Percentiles rank a stretch among this genome's conserved stretches.
Evolutionary conservation across 495 filamentous ascomycete genomes (phyloP).

Genomic region (Penicillium tannophilum): DNA sequence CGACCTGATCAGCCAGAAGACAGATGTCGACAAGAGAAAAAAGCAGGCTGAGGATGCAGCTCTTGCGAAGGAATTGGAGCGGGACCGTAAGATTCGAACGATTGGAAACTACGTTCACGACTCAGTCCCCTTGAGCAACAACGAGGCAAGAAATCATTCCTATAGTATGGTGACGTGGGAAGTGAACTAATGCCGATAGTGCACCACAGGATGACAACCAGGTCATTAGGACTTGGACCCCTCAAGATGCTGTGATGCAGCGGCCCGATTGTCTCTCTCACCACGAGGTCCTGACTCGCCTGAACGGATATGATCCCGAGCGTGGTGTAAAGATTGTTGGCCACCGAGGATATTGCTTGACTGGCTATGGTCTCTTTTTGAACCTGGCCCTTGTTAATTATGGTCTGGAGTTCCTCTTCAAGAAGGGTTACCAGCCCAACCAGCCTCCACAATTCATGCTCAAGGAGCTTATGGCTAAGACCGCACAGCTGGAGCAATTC

Average conservation of each 20-base stretch:
- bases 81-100: constrained; percentile 76
- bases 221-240: constrained; percentile 75
- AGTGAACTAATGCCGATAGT: neutral
- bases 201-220: constrained; percentile 71
- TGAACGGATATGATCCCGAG: constrained; percentile 93
- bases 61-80: constrained; percentile 67
- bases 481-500: constrained; percentile 94
- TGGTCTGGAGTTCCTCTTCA: constrained; percentile 81
- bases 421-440: constrained; percentile 78
- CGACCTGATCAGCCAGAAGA: constrained; percentile 74
- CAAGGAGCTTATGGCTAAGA: constrained; percentile 97
- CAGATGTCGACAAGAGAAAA: constrained; percentile 74
- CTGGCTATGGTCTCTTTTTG: constrained; percentile 87
- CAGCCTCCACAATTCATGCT: constrained; percentile 97
- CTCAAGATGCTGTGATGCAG: constrained; percentile 67
- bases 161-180: neutral
- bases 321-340: constrained; percentile 93
- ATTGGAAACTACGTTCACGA: constrained; percentile 96
- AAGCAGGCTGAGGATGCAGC: constrained; percentile 74
- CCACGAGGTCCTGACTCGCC: constrained; percentile 85
- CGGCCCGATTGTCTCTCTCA: constrained; percentile 80
- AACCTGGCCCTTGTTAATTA: constrained; percentile 93
- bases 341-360: constrained; percentile 92
- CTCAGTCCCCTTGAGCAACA: constrained; percentile 85
- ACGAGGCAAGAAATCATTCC: constrained; percentile 59